phyloP scores from a whole-genome alignment of 306 rosid species.

The Ormosia semicastrata region DNA sequence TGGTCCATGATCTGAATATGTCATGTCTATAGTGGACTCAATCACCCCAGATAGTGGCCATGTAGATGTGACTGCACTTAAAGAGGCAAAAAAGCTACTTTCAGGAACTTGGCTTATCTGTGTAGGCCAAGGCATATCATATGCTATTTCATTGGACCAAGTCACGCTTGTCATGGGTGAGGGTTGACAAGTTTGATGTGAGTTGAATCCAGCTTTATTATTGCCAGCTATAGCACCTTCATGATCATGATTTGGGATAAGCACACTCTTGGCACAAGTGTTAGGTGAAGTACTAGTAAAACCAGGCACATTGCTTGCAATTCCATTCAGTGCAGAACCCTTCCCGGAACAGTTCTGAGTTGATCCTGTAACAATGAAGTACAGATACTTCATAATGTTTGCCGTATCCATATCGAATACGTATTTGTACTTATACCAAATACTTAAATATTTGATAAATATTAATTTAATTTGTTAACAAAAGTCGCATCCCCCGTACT shows the following conservation, averaged over 20 bases:
- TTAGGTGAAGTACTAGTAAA: neutral
- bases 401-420: too few relatives aligned
- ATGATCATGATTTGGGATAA: neutral
- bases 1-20: slow-evolving; percentile 1
- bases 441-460: too few relatives aligned
- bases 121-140: slow-evolving; percentile 27
- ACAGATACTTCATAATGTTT: too few relatives aligned
- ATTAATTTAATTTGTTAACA: too few relatives aligned
- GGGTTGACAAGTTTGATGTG: neutral
- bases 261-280: neutral
- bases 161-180: neutral
- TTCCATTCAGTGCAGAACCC: neutral
- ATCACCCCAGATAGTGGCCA: slow-evolving; percentile 2
- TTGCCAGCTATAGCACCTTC: neutral
- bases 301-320: neutral
- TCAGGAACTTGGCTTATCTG: slow-evolving; percentile 6
- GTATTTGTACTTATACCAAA: too few relatives aligned
- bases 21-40: neutral
- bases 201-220: neutral
- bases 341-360: neutral
- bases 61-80: neutral
- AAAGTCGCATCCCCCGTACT: too few relatives aligned
- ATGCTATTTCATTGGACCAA: neutral
- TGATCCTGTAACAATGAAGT: neutral
- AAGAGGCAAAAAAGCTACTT: slow-evolving; percentile 6